Conservation (phyloP, 345 rosid genomes). For the Heritiera fomes region DNA sequence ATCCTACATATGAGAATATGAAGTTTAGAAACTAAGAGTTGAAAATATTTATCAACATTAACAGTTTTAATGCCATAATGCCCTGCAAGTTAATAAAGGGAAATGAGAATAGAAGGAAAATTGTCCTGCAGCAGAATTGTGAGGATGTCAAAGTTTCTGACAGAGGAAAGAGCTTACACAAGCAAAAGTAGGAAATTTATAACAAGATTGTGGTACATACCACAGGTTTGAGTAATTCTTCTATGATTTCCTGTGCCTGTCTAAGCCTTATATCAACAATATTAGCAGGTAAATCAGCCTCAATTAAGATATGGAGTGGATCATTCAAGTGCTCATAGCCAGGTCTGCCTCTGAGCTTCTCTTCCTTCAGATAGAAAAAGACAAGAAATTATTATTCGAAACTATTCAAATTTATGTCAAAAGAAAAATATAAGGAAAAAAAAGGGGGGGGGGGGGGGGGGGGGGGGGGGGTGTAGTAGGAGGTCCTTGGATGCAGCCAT, state of each 20-base stretch:
- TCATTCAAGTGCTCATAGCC: conserved; percentile 78
- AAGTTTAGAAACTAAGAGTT: neutral
- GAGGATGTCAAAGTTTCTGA: neutral
- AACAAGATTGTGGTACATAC: conserved; percentile 38
- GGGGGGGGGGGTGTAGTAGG: neutral
- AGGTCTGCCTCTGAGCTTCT: conserved; percentile 70
- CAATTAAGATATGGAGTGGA: conserved; percentile 71
- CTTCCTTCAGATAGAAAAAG: conserved; percentile 50
- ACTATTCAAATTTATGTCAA: conserved; percentile 10
- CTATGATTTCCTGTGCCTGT: conserved; percentile 80
- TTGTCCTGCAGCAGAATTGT: neutral
- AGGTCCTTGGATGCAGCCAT: neutral
- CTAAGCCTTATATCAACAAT: conserved; percentile 60
- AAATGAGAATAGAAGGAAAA: neutral
- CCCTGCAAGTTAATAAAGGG: neutral
- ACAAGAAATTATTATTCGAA: conserved; percentile 21
- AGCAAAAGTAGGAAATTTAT: neutral
- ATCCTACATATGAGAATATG: conserved; percentile 53
- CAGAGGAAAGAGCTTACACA: neutral
- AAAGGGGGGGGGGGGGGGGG: neutral
- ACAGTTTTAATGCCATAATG: neutral
- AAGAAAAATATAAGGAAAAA: neutral
- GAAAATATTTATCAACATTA: neutral
- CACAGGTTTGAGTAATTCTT: conserved; percentile 94
- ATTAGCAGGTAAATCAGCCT: conserved; percentile 70